Conservation (phyloP, 1,139 yeast genomes). For the Barnettozyma hawaiiensis region DNA sequence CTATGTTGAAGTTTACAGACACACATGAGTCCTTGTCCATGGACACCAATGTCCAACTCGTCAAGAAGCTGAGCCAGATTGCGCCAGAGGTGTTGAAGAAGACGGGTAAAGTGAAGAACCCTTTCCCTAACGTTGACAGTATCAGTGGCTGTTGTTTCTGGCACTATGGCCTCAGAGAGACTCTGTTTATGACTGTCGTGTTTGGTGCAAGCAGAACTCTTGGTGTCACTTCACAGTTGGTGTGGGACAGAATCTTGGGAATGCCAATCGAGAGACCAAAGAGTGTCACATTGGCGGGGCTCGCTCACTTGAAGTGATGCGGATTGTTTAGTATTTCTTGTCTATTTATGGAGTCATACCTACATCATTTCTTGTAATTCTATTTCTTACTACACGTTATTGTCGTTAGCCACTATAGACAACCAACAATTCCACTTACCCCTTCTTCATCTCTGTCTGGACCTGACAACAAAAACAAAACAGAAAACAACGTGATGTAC, state of each 20-base stretch:
- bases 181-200: conserved; percentile 55
- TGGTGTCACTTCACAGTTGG: conserved; percentile 53
- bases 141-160: conserved; percentile 48
- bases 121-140: conserved; percentile 61
- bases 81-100: conserved; percentile 50
- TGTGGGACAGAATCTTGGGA: conserved; percentile 56
- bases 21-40: conserved; percentile 17
- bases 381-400: background rate
- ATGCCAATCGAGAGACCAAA: conserved; percentile 62
- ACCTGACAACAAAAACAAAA: too few relatives aligned
- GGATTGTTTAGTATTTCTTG: background rate
- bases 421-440: too few relatives aligned
- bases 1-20: conserved; percentile 32
- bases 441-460: too few relatives aligned
- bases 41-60: conserved; percentile 31
- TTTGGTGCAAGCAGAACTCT: conserved; percentile 22
- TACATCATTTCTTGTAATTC: too few relatives aligned
- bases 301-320: conserved; percentile 8
- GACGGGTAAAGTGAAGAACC: conserved; percentile 62
- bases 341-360: too few relatives aligned
- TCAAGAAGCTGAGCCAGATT: conserved; percentile 34
- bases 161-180: conserved; percentile 53
- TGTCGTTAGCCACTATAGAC: too few relatives aligned
- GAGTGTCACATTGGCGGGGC: conserved; percentile 27
- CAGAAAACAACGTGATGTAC: too few relatives aligned